Base-by-base conservation (phyloP, 2,329 filamentous ascomycete genomes). In the Coniochaeta sp. region DNA sequence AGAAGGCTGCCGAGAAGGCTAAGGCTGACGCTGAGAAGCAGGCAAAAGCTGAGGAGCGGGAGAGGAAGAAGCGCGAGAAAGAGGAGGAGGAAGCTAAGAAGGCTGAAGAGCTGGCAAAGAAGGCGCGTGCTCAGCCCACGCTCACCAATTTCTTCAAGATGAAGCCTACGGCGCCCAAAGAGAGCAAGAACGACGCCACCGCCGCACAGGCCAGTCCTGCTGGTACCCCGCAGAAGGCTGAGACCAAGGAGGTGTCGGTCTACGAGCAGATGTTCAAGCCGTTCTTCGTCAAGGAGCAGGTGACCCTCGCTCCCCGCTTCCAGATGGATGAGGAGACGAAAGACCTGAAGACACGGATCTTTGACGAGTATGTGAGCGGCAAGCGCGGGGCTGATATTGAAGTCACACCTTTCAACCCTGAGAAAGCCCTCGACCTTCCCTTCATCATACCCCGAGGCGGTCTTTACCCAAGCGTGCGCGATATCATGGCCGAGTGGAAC, bases 231-330 rank as follows among this genome's bases (percentile, higher is more conserved):
- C 51, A 57, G 40, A 64, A 71, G 56, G 51, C 56, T 7, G 53
- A 50, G 16, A 14, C 49, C 12, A 61, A 54, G 10, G 49, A 56
- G n/a, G 13, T 53, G 22, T 76, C 79, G 0, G 76, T 81, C 42
- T 91, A 89, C 58, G 72, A 87, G 16, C 83, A 82, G 58, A 73
- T 77, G 31, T 97, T 97, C 61, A 79, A 90, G 28, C 84, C 88
- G 0, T 97, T 96, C 66, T 91, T 87, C 56, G 63, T 94, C 45
- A 86, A 89, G 53, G 76, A 83, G 3, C 79, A 89, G 61, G 87
- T 89, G 1, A 79, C 70, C n/a, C 59, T 96, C 50, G 90, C 91
- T 0, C 75, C 77, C 0, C 70, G 75, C 48, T 81, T 81, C 26
- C 65, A 75, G 33, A 75, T 85, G 64, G 83, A 89, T 57, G 64